Conservation (phyloP, 2,329 filamentous ascomycete genomes). For the Fusarium nisikadoi region DNA sequence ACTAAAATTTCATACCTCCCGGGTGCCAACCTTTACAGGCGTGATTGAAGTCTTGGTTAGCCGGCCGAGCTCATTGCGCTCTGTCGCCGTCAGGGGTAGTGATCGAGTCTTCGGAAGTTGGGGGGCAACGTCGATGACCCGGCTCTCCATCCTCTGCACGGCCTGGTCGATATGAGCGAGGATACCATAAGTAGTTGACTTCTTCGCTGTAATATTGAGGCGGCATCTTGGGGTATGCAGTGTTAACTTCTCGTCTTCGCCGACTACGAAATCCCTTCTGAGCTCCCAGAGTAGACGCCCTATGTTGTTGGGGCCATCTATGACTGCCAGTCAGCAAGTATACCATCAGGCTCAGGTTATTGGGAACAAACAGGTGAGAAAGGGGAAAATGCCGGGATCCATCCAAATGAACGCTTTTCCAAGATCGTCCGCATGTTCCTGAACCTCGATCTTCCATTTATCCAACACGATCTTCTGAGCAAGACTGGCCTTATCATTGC, state of each 20-base stretch:
- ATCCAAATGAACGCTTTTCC: constrained; percentile 56
- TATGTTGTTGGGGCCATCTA: constrained; percentile 22
- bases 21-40: constrained; percentile 19
- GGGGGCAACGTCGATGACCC: constrained; percentile 41
- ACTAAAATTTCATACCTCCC: constrained; percentile 33
- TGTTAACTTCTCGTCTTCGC: constrained; percentile 47
- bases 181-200: constrained; percentile 45
- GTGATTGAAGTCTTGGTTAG: constrained; percentile 49
- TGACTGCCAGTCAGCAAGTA: constrained; percentile 7
- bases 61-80: constrained; percentile 46
- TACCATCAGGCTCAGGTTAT: background rate
- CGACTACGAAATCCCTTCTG: constrained; percentile 47
- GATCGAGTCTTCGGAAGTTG: constrained; percentile 21
- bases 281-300: constrained; percentile 43
- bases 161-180: constrained; percentile 52
- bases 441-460: constrained; percentile 62
- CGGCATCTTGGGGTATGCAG: constrained; percentile 31
- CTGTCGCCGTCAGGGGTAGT: constrained; percentile 19
- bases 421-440: constrained; percentile 55
- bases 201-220: constrained; percentile 47
- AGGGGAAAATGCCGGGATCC: constrained; percentile 53
- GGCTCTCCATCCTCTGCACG: constrained; percentile 41
- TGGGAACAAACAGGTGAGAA: constrained; percentile 57
- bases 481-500: constrained; percentile 53
- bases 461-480: constrained; percentile 58